phyloP scores from a whole-genome alignment of 768 basidiomycete genomes.

The button mushroom (Agaricus bisporus) region DNA sequence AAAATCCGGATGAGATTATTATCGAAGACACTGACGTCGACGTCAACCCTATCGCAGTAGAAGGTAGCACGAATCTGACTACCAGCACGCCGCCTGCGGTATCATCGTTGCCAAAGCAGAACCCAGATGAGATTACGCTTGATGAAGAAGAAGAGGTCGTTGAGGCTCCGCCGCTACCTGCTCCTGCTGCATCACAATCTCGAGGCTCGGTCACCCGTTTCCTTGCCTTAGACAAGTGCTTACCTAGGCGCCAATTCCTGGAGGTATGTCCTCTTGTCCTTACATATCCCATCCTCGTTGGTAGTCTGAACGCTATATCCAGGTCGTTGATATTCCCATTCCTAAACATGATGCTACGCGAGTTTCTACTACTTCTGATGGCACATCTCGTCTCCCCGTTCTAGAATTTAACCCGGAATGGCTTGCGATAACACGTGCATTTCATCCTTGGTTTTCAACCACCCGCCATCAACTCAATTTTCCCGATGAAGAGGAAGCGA shows the following conservation, averaged over 20 bases:
- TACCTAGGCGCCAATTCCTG: slow-evolving; percentile 68
- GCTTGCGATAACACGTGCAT: slow-evolving; percentile 89
- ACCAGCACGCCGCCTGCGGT: not conserved
- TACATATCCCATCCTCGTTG: not conserved
- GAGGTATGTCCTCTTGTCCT: slow-evolving; percentile 44
- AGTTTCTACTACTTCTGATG: not conserved
- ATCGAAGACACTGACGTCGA: slow-evolving; percentile 36
- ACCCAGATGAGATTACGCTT: slow-evolving; percentile 48
- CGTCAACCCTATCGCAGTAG: not conserved
- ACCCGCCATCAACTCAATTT: slow-evolving; percentile 42
- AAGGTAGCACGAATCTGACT: not conserved
- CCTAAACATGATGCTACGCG: slow-evolving; percentile 10
- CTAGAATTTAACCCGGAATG: slow-evolving; percentile 84
- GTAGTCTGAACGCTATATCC: not conserved
- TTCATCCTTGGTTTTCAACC: slow-evolving; percentile 71
- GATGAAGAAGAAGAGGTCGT: slow-evolving; percentile 42
- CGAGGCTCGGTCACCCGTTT: slow-evolving; percentile 55
- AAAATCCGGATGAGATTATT: slow-evolving; percentile 47
- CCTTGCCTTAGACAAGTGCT: slow-evolving; percentile 88
- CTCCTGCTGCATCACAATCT: slow-evolving; percentile 5
- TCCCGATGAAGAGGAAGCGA: slow-evolving; percentile 49
- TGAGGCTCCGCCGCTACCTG: slow-evolving; percentile 26
- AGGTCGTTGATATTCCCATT: slow-evolving; percentile 64
- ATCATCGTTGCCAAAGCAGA: slow-evolving; percentile 14
- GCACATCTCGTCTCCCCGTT: slow-evolving; percentile 13